Evolutionary conservation across 2,329 filamentous ascomycete species (phyloP).

Genomic region (Pseudocercospora crystallina): DNA sequence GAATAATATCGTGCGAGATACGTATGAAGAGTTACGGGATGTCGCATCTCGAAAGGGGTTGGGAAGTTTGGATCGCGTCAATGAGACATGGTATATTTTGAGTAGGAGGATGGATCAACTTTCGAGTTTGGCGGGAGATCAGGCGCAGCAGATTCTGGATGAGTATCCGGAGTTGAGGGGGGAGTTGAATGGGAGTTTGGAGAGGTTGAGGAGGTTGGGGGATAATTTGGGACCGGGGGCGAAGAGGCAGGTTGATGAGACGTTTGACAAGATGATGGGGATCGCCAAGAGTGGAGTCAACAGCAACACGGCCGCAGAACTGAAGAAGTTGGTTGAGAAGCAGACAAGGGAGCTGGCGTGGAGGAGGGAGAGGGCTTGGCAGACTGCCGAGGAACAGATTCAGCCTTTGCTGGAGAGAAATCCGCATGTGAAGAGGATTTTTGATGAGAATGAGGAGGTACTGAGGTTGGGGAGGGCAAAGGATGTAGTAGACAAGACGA

Average conservation of each 20-base stretch:
- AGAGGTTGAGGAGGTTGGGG: conserved; percentile 67
- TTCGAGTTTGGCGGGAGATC: conserved; percentile 61
- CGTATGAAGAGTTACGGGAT: conserved; percentile 66
- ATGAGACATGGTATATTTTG: conserved; percentile 61
- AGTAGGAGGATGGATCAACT: conserved; percentile 62
- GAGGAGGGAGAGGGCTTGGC: conserved; percentile 69
- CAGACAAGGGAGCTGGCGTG: conserved; percentile 69
- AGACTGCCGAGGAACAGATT: conserved; percentile 63
- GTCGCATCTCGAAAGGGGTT: conserved; percentile 58
- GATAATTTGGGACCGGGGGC: conserved; percentile 71
- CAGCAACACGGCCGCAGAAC: conserved; percentile 52
- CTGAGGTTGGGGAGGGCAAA: conserved; percentile 66
- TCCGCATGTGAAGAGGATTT: conserved; percentile 67
- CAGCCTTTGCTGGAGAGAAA: conserved; percentile 73
- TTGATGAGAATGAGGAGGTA: conserved; percentile 67
- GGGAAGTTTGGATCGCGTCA: conserved; percentile 59
- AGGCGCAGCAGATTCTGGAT: conserved; percentile 63
- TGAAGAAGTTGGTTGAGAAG: conserved; percentile 62
- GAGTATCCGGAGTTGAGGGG: conserved; percentile 73
- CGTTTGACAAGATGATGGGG: conserved; percentile 65
- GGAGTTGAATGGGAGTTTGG: conserved; percentile 65
- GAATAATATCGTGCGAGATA: conserved; percentile 64
- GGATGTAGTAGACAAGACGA: conserved; percentile 63
- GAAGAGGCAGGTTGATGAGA: conserved; percentile 72
- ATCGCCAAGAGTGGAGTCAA: conserved; percentile 63